Base-by-base conservation (phyloP, 805 yeast species). In the Wilhelminamyces savonicus region DNA sequence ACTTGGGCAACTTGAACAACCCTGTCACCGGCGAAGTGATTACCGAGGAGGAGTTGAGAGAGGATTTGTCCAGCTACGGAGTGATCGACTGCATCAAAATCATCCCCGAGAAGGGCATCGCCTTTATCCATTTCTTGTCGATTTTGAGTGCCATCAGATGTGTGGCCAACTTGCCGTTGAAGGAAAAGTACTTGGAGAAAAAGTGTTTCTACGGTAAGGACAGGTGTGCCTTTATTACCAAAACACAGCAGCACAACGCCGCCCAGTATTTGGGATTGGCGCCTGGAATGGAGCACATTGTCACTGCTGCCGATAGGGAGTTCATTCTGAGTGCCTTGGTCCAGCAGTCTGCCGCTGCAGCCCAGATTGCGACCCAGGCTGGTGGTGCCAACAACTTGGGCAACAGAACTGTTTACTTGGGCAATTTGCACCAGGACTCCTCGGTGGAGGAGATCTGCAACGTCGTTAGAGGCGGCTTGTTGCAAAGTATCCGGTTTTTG, bases 341-440 rank as follows among this genome's bases (percentile, higher is more conserved):
- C 22, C 94, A 86, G 56, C 97, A 92, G 59, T 78, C 94, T 11
- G 94, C 94, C 22, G 96, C 97, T 1, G 96, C 97, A 5, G 95
- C 95, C n/a, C 90, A 94, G 21, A 88, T 90, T 46, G 95, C 96
- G 1, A 82, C 94, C 0, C 76, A 88, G 30, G 94, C 95, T 2
- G 97, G 96, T 10, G 97, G 97, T 15, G 84, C 90, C 16, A 77
- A 78, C 34, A 90, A 90, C 52, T 66, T 87, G 41, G 97, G 97
- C 26, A 90, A 90, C 53, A 70, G 98, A 54, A 88, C 97, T 0
- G 88, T 90, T 22, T 90, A 87, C 52, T 65, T 90, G 40, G 97
- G 97, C 16, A 83, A 82, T 48, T 68, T 92, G 40, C 96, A 90
- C 41, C 87, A 83, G 31, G 94, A 82, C 36, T 78, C 92, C 9